These are phyloP conservation scores for Aspergillus felis DNA, from an alignment of 2,329 filamentous ascomycete genomes.

Conservation along the genomic window DNA sequence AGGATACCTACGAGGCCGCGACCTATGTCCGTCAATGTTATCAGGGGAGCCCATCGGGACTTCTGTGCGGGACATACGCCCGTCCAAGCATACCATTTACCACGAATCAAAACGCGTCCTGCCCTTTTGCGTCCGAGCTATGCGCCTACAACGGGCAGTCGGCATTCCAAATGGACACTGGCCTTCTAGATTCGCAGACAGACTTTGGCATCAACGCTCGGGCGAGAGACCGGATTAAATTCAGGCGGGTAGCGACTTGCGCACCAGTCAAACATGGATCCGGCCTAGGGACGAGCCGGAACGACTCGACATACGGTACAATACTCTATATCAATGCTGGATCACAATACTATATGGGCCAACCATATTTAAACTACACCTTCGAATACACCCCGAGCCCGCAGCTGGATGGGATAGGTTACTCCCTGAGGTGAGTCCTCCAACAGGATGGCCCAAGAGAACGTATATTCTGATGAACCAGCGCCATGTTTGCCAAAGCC, in stretches of 20 bases:
- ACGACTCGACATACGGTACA: not conserved
- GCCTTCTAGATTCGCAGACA: constrained; percentile 19
- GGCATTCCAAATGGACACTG: constrained; percentile 11
- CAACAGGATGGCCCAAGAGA: not conserved
- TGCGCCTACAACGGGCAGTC: not conserved
- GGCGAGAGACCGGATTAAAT: constrained; percentile 17
- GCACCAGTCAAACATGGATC: constrained; percentile 9
- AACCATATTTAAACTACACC: not conserved
- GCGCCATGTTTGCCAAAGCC: not conserved
- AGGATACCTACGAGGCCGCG: constrained; percentile 19
- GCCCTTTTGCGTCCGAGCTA: constrained; percentile 10
- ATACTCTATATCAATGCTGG: constrained; percentile 1
- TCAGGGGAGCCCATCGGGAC: not conserved
- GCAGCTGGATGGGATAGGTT: not conserved
- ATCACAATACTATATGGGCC: not conserved
- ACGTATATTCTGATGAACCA: not conserved
- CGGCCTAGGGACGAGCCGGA: not conserved
- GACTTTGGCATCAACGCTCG: constrained; percentile 27
- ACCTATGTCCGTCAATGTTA: constrained; percentile 23
- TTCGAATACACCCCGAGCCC: not conserved
- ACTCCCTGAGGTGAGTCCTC: not conserved
- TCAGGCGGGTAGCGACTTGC: constrained; percentile 21
- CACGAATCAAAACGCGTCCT: constrained; percentile 11
- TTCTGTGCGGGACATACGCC: constrained; percentile 1
- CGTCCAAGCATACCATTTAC: constrained; percentile 7